Base-by-base conservation (phyloP, 306 rosid genomes). In the Corylus heterophylla region DNA sequence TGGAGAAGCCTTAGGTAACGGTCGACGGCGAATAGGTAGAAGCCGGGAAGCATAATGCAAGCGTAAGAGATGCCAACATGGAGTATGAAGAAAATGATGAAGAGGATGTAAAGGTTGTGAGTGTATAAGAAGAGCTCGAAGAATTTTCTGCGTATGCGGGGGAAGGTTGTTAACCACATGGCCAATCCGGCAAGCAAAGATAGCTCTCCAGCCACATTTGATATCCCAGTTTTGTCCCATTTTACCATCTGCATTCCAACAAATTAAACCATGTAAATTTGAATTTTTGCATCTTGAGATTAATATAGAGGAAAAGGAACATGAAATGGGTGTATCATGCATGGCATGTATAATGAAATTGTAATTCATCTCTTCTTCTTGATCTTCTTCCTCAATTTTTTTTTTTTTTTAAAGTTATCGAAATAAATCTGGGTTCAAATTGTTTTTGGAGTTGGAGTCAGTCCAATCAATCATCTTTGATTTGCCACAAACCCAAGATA, bases 61-160 rank as follows among this genome's bases (percentile, higher is more conserved):
- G 90, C 4, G 56, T 37, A 83, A 18, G 90, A 48, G 51, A 92
- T 75, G 27, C 96, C 91, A 13, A 90, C 93, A 27, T 92, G 98
- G 64, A 94, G 89, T 77, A 90, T 16, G 79, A 83, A 94, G 93
- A 94, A 94, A 45, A 90, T 61, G 0, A 94, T 11, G 78, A 94
- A 94, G 75, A 83, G 12, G 44, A 86, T 84, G 90, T 92, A 94
- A 48, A 94, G 90, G 76, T 94, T 16, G 83, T 94, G 96, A 48
- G 91, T 80, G 85, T 92, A 90, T 47, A 83, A 89, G 88, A 94
- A 94, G 67, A 92, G 81, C 87, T 94, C 94, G 74, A 92, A 94
- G 50, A 64, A 12, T 68, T 87, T 89, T 22, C 96, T 74, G 68
- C 98, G 82, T 12, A 94, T 82, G 5, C 88, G 56, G 18, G 94